These are phyloP conservation scores for Xylariomycetidae sp. DNA, from an alignment of 2,329 filamentous ascomycete species.

Conservation along the genomic window DNA sequence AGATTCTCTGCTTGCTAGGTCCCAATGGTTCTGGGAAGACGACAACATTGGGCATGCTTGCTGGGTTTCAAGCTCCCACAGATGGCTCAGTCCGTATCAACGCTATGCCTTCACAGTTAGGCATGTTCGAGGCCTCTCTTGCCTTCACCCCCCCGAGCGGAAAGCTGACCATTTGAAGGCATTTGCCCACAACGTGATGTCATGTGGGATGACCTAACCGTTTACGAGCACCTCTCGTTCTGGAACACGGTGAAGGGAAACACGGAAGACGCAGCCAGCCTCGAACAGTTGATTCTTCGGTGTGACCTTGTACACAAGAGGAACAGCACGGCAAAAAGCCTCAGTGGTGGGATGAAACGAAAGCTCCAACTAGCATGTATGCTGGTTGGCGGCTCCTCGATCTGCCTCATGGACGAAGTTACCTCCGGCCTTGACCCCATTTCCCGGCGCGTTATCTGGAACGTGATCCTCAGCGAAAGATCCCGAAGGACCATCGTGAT, in stretches of 20 bases:
- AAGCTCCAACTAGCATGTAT: slow-evolving; percentile 74
- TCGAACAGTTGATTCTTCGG: slow-evolving; percentile 46
- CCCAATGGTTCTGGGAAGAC: slow-evolving; percentile 68
- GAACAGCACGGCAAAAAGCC: slow-evolving; percentile 52
- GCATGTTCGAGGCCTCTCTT: slow-evolving; percentile 36
- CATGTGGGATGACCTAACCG: slow-evolving; percentile 66
- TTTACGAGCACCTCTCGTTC: slow-evolving; percentile 63
- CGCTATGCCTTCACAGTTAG: slow-evolving; percentile 40
- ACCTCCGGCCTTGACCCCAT: slow-evolving; percentile 68
- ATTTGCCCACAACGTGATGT: slow-evolving; percentile 73
- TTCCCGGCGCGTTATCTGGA: slow-evolving; percentile 40
- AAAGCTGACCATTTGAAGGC: slow-evolving; percentile 49
- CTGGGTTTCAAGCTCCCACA: slow-evolving; percentile 56
- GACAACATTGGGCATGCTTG: slow-evolving; percentile 62
- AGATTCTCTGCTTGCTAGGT: slow-evolving; percentile 62
- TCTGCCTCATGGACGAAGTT: slow-evolving; percentile 69
- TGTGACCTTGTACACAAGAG: slow-evolving; percentile 63
- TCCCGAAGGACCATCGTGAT: slow-evolving; percentile 20
- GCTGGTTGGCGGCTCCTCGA: slow-evolving; percentile 66
- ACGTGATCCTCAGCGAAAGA: slow-evolving; percentile 20
- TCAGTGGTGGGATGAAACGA: slow-evolving; percentile 71
- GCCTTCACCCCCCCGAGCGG: too few relatives aligned
- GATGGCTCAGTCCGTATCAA: slow-evolving; percentile 38
- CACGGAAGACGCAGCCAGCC: slow-evolving; percentile 37
- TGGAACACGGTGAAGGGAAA: slow-evolving; percentile 64